Percentiles rank a stretch among this genome's conserved stretches.
phyloP scores from a whole-genome alignment of 441 rosid genomes.

The Breynia disticha region DNA sequence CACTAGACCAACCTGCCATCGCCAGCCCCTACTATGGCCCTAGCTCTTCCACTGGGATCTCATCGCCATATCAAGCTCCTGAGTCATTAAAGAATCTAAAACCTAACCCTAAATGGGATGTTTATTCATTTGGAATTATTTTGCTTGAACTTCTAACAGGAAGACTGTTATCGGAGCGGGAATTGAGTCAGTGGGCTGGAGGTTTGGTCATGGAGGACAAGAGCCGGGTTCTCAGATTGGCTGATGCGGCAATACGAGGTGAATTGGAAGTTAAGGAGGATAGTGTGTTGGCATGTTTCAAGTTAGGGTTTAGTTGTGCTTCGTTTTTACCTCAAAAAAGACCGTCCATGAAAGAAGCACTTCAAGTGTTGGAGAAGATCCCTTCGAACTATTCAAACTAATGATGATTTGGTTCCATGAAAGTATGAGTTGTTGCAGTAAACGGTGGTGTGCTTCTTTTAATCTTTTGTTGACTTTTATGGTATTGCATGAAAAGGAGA shows the following conservation, averaged over 20 bases:
- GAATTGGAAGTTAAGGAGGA: conserved; percentile 48
- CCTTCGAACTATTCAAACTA: conserved; percentile 2
- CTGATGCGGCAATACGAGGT: conserved; percentile 40
- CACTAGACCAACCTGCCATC: conserved; percentile 14
- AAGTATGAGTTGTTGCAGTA: conserved; percentile 13
- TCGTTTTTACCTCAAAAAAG: conserved; percentile 57
- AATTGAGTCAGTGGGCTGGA: conserved; percentile 29
- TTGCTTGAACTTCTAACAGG: conserved; percentile 71
- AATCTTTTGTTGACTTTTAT: conserved; percentile 18
- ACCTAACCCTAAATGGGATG: conserved; percentile 68
- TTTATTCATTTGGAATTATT: conserved; percentile 56
- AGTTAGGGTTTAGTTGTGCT: conserved; percentile 60
- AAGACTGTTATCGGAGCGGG: conserved; percentile 33
- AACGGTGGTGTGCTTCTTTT: conserved; percentile 12
- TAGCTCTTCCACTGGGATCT: conserved; percentile 10
- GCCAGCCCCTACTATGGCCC: conserved; percentile 18
- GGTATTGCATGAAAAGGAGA: conserved; percentile 6
- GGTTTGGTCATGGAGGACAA: conserved; percentile 38
- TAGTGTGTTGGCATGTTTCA: conserved; percentile 46
- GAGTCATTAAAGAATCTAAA: conserved; percentile 47
- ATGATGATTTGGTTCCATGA: conserved; percentile 18
- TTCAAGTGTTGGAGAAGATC: conserved; percentile 56
- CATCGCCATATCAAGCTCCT: conserved; percentile 46
- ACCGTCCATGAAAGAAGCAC: conserved; percentile 70
- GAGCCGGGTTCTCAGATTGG: conserved; percentile 36